Percentiles rank a stretch among this genome's conserved stretches.
Evolutionary conservation across 257 asterid species (phyloP).

Genomic region (Haberlea rhodopensis): DNA sequence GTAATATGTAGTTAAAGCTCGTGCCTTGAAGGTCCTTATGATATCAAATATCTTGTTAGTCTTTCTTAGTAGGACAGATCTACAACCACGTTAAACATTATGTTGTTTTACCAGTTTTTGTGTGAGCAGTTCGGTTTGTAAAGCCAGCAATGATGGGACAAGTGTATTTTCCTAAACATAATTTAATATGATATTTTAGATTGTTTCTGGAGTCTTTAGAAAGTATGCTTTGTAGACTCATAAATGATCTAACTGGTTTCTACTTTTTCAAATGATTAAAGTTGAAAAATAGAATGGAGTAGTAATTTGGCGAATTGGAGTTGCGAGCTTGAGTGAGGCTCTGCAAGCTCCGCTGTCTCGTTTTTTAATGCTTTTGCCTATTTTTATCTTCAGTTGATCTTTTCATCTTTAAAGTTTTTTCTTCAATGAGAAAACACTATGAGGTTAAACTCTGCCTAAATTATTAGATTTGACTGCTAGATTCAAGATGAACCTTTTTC

Average conservation of each 20-base stretch:
- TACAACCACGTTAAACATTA: no score
- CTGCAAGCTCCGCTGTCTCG: not conserved
- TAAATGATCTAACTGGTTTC: not conserved
- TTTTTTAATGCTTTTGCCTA: not conserved
- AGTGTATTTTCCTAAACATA: not conserved
- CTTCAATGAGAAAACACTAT: not conserved
- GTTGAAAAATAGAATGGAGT: not conserved
- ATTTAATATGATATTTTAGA: not conserved
- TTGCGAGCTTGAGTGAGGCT: not conserved
- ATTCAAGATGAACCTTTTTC: not conserved
- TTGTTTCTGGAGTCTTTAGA: not conserved
- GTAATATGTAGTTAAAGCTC: not conserved
- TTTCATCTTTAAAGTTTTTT: not conserved
- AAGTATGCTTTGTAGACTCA: not conserved
- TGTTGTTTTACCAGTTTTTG: not conserved
- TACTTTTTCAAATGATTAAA: no score
- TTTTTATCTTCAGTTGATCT: not conserved
- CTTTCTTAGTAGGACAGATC: not conserved
- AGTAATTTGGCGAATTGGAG: not conserved
- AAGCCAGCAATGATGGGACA: not conserved
- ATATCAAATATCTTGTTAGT: not conserved
- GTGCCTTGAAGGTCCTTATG: not conserved
- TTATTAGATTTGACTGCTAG: no score
- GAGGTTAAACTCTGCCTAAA: not conserved
- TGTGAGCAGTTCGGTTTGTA: not conserved